Base-by-base conservation (phyloP, 2,329 filamentous ascomycete genomes). In the Alternaria angustiovoidea region DNA sequence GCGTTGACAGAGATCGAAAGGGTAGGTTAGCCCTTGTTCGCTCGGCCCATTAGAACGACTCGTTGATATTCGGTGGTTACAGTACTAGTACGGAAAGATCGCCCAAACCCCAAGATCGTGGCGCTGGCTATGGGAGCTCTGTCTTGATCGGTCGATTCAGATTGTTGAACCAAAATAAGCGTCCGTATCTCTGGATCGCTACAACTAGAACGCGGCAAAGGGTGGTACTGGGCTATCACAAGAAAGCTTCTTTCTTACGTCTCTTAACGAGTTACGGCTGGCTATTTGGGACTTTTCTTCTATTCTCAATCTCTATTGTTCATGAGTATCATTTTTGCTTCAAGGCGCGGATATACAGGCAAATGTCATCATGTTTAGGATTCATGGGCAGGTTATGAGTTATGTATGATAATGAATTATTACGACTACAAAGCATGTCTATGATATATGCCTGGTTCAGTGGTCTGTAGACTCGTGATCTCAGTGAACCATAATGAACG, bases 21-120 rank as follows among this genome's bases (percentile, higher is more conserved):
- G 93, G 94, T 96, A 95, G 90, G 91, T 89, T 95, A 88, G 88
- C 89, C 84, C 89, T 94, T 82, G 91, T 91, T 83, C 87, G 92
- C 80, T 91, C 91, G 75, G 88, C 89, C 82, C 86, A 88, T 74
- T 79, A 75, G 32, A 65, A 70, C 63, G 69, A 68, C 61, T 63
- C 51, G 68, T 76, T 78, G 76, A 80, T 74, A 73, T 69, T 62
- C 63, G 53, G 66, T 71, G 74, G 62, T 56, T 59, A 72, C 70
- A 77, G 76, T 60, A 30, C 16, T 38, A 6, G 49, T 67, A 64
- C 74, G 74, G 65, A 71, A 68, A 62, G 73, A 75, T 59, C 61
- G 63, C 47, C 78, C 78, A 47, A 80, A 80, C 59, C 78, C 80
- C 22, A 81, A 80, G 69, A 65, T 81, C 46, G 72, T 82, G 44